These are phyloP conservation scores for Lipomyces kockii DNA, from an alignment of 805 yeast genomes.

Conservation along the genomic window DNA sequence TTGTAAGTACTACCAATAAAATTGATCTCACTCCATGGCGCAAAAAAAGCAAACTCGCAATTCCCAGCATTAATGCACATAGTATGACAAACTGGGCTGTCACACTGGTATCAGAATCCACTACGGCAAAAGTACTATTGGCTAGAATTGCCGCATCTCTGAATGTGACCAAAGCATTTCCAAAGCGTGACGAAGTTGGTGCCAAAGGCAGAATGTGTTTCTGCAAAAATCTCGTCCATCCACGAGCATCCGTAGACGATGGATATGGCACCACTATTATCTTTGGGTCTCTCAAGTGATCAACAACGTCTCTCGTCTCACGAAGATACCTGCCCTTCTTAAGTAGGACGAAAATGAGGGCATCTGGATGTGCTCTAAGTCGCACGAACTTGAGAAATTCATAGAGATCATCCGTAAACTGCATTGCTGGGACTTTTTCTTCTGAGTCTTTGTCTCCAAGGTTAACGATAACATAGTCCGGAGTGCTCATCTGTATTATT, in stretches of 20 bases:
- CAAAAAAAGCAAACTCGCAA: conserved; percentile 1
- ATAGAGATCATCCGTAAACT: conserved; percentile 24
- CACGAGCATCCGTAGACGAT: not conserved
- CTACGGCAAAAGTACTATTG: not conserved
- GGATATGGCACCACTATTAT: conserved; percentile 10
- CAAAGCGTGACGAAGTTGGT: conserved; percentile 9
- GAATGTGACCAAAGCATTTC: not conserved
- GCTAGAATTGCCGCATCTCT: not conserved
- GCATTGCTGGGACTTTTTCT: conserved; percentile 6
- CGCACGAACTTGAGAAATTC: conserved; percentile 19
- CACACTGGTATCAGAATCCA: not conserved
- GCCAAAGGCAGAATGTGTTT: conserved; percentile 10
- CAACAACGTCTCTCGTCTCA: conserved; percentile 23
- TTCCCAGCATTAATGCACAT: not conserved
- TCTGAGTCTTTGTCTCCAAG: conserved; percentile 28
- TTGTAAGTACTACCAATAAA: not conserved
- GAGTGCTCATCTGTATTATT: conserved; percentile 21
- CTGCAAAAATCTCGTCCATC: conserved; percentile 7
- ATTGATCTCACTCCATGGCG: not conserved
- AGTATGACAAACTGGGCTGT: not conserved
- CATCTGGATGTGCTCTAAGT: conserved; percentile 22
- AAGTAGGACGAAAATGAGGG: conserved; percentile 22
- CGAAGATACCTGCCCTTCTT: conserved; percentile 21
- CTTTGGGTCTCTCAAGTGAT: conserved; percentile 16
- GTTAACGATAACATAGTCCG: conserved; percentile 28